Evolutionary conservation across 108 stramenopile genomes (phyloP).

Genomic region (Pseudonitzschia multiseries): DNA sequence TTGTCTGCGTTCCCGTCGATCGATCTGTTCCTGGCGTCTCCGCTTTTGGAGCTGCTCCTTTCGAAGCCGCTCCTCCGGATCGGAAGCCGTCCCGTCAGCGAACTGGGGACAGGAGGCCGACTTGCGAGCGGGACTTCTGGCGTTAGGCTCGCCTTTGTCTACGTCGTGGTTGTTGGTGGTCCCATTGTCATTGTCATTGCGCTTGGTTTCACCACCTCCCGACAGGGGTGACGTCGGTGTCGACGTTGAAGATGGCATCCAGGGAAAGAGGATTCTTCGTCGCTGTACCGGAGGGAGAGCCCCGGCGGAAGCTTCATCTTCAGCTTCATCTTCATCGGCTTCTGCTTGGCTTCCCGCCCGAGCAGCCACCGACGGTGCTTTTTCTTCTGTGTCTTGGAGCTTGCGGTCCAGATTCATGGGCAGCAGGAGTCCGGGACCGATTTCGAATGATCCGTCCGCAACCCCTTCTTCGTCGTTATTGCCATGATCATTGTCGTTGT

Average conservation of each 20-base stretch:
- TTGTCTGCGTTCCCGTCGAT: constrained; percentile 1
- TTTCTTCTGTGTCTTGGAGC: too few species aligned
- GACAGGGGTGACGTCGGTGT: not conserved
- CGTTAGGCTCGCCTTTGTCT: not conserved
- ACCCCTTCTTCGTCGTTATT: too few species aligned
- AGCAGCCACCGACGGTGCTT: too few species aligned
- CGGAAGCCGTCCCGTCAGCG: not conserved
- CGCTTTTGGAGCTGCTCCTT: not conserved
- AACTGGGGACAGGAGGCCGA: not conserved
- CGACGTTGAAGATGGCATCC: not conserved
- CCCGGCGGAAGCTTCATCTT: not conserved
- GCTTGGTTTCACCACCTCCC: not conserved
- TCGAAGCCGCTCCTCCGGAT: not conserved
- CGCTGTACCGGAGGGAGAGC: not conserved
- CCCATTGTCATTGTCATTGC: not conserved
- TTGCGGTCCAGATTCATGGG: not conserved
- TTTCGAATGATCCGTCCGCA: too few species aligned
- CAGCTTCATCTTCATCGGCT: too few species aligned
- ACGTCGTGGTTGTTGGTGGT: not conserved
- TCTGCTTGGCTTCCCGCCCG: too few species aligned
- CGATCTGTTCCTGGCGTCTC: not conserved
- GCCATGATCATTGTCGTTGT: too few species aligned
- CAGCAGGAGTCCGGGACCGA: not conserved
- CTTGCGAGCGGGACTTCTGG: not conserved
- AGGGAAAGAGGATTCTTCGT: too few species aligned